Evolutionary conservation across 768 basidiomycete genomes (phyloP).

Genomic region (Chlorophyllum brunneum): DNA sequence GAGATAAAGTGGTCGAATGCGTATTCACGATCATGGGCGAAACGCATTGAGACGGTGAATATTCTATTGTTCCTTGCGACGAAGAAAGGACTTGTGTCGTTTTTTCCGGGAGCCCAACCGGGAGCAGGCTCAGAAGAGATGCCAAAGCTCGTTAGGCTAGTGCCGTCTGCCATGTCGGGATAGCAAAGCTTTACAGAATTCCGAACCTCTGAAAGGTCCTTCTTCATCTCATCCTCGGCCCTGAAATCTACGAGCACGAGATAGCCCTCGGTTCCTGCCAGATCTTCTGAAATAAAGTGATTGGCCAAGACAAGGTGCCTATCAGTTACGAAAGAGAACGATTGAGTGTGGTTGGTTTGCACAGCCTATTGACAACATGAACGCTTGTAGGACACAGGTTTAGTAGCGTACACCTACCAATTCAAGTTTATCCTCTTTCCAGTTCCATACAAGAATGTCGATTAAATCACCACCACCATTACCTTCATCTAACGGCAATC

Average conservation of each 20-base stretch:
- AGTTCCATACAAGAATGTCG: constrained; percentile 61
- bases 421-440: constrained; percentile 51
- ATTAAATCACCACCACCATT: constrained; percentile 17
- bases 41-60: constrained; percentile 44
- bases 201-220: constrained; percentile 25
- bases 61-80: constrained; percentile 37
- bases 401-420: constrained; percentile 35
- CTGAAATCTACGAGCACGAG: constrained; percentile 37
- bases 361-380: constrained; percentile 19
- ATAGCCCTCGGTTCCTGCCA: constrained; percentile 19
- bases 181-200: constrained; percentile 37
- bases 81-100: constrained; percentile 42
- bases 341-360: constrained; percentile 28
- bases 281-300: constrained; percentile 17
- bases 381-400: background rate
- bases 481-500: constrained; percentile 24
- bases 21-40: constrained; percentile 21
- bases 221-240: constrained; percentile 24
- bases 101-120: constrained; percentile 33
- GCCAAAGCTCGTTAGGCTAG: constrained; percentile 29
- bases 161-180: constrained; percentile 30
- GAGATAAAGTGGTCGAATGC: constrained; percentile 41
- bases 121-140: constrained; percentile 56
- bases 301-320: constrained; percentile 33
- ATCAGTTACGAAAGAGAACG: constrained; percentile 41